Percentiles rank a stretch among this genome's conserved stretches.
Conservation (phyloP, 208 protist genomes). For the Acanthamoeba culbertsoni region DNA sequence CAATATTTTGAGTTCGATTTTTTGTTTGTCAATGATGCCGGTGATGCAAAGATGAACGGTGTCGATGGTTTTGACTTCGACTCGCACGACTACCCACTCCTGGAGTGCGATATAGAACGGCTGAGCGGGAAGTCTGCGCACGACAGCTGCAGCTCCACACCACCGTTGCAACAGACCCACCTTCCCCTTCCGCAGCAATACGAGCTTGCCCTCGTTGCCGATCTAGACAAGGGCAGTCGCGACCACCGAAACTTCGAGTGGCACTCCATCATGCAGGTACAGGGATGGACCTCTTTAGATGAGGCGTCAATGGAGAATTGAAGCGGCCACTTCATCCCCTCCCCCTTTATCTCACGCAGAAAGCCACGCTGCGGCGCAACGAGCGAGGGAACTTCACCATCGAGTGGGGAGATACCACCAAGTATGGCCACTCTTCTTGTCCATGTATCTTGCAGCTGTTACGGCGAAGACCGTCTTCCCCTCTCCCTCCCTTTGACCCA, state of each 20-base stretch:
- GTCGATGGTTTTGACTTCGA: not conserved
- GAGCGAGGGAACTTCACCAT: conserved; percentile 59
- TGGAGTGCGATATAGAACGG: not conserved
- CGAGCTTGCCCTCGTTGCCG: conserved; percentile 15
- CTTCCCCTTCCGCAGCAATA: conserved; percentile 43
- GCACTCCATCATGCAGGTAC: conserved; percentile 56
- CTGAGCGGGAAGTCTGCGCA: too few species aligned
- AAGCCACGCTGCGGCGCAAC: conserved; percentile 17
- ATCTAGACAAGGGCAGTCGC: conserved; percentile 55
- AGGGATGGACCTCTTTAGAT: not conserved
- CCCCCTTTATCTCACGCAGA: not conserved
- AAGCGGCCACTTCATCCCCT: too few species aligned
- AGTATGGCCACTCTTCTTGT: not conserved
- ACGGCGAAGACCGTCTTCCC: not conserved
- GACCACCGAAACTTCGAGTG: conserved; percentile 32
- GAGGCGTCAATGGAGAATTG: too few species aligned
- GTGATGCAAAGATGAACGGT: not conserved
- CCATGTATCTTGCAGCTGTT: not conserved
- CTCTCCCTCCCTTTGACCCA: not conserved
- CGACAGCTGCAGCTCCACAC: not conserved
- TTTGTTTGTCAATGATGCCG: not conserved
- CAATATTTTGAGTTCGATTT: conserved; percentile 27
- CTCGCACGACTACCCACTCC: not conserved
- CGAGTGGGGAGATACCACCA: conserved; percentile 52
- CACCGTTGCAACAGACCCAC: not conserved